Conservation (phyloP, 352 stramenopile species). For the Phytophthora sp. region DNA sequence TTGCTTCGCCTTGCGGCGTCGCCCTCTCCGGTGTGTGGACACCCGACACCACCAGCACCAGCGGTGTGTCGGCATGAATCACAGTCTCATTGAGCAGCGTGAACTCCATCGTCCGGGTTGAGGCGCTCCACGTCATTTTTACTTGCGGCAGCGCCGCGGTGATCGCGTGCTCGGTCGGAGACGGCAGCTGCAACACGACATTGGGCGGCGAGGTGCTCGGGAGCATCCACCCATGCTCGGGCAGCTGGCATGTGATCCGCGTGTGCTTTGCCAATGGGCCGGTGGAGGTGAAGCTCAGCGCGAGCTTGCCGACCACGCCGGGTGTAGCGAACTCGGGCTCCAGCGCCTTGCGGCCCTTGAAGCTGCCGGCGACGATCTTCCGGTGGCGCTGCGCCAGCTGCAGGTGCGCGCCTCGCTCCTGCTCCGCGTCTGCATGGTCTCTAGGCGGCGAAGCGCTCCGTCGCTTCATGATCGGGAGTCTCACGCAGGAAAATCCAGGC, state of each 20-base stretch:
- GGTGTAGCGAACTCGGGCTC: slow-evolving; percentile 57
- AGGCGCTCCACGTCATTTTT: slow-evolving; percentile 39
- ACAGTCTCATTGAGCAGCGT: slow-evolving; percentile 47
- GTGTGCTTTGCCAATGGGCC: slow-evolving; percentile 44
- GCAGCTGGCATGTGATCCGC: slow-evolving; percentile 56
- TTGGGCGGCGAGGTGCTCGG: slow-evolving; percentile 26
- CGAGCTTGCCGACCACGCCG: slow-evolving; percentile 54
- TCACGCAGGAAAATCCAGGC: slow-evolving; percentile 25
- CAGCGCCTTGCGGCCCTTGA: slow-evolving; percentile 45
- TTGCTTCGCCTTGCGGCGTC: slow-evolving; percentile 48
- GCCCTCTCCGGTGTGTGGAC: slow-evolving; percentile 61
- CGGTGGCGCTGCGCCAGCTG: slow-evolving; percentile 76
- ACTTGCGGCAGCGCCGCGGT: slow-evolving; percentile 26
- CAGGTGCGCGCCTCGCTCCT: slow-evolving; percentile 61
- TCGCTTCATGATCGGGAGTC: slow-evolving; percentile 29
- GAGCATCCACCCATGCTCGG: slow-evolving; percentile 64
- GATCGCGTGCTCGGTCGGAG: slow-evolving; percentile 20
- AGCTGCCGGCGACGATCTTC: slow-evolving; percentile 57
- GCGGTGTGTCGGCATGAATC: slow-evolving; percentile 41
- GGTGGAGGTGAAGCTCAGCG: slow-evolving; percentile 57
- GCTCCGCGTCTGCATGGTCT: slow-evolving; percentile 18
- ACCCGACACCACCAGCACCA: slow-evolving; percentile 60
- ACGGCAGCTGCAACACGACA: slow-evolving; percentile 42
- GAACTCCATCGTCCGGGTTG: slow-evolving; percentile 55
- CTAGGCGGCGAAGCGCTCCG: slow-evolving; percentile 4